Evolutionary conservation across 257 asterid species (phyloP), one percentile per base, ranked within the genome.

Genomic region (Mitragyna speciosa): DNA sequence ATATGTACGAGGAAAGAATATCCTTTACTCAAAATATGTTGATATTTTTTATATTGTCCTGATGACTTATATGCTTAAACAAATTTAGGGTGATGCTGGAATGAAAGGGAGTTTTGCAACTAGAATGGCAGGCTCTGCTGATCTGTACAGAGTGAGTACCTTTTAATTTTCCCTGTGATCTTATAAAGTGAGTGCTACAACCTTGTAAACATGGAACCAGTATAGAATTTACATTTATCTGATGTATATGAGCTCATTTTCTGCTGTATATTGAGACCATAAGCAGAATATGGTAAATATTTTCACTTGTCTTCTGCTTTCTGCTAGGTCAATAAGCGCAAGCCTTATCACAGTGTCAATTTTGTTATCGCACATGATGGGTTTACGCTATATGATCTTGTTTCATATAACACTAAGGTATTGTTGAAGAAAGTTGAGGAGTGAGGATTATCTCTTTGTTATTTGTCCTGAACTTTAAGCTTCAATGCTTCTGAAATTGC

Each of bases 341-440:
- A 86, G 88, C 99, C 99, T 58, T 90, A 76, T 83, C 97, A 95
- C 75, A 86, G 97, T 81, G 87, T 95, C 88, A 95, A 92, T 85
- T 95, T 95, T 82, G 82, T 95, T 75, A 91, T 92, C 83, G 97
- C 98, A 72, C 98, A 95, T 78, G 99, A 95, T 84, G 99, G 99
- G 65, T 95, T 95, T 87, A 92, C 99, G 7, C 85, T 95, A 51
- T 88, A 91, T 74, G 99, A 95, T 86, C 98, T 95, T 63, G 99
- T 95, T 59, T 88, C 99, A n/a, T 95, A 93, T 90, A 93, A 90
- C 78, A 79, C 70, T 72, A 95, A 95, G 99, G 99, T 95, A 92
- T 80, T 66, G 28, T 48, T 61, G 28, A 6, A 54, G 63, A 54
- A 70, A 52, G 39, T 81, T 81, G 72, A 31, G 74, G 67, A 75